Evolutionary conservation across 495 filamentous ascomycete species (phyloP), one percentile per base, ranked within the genome.

Genomic region (Hypoxylon intermedium): DNA sequence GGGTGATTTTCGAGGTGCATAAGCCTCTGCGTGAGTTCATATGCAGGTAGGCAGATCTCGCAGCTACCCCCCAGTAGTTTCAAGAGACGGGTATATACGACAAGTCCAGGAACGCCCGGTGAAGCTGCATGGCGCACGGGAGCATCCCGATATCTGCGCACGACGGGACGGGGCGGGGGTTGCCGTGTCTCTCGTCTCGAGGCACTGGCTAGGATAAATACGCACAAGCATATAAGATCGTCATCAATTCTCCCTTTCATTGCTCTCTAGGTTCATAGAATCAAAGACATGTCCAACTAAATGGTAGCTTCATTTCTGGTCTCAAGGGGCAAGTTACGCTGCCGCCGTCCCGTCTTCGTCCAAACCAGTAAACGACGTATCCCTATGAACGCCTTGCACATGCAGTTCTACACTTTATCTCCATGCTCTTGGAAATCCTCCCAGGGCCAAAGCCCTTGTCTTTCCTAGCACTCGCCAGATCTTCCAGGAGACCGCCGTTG

Each of bases 1-100:
- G 47, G 47, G 53, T 13, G 26, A 28, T 58, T 63, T 44, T 63
- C 46, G 46, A 43, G 41, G 20, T 53, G 47, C 53, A 63, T 57
- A 16, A 19, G 12, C 26, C 18, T 51, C 26, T 11, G 9, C 16
- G n/a, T n/a, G n/a, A 40, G n/a, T 34, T 7, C n/a, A 50, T 50
- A 41, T 26, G 24, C 24, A 7, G 24, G 24, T 26, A 7, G 24
- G 24, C 24, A 26, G n/a, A n/a, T n/a, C n/a, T n/a, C n/a, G n/a
- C n/a, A n/a, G n/a, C n/a, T n/a, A n/a, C n/a, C n/a, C n/a, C n/a
- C n/a, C n/a, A n/a, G n/a, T n/a, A n/a, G n/a, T n/a, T n/a, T n/a
- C n/a, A n/a, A n/a, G n/a, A n/a, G n/a, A n/a, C n/a, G n/a, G n/a
- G n/a, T n/a, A n/a, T n/a, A n/a, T 26, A 7, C 7, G 7, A 26